Percentiles rank a stretch among this genome's conserved stretches.
These are phyloP conservation scores for Sarocladiaceae sp. DNA, from an alignment of 2,329 filamentous ascomycete genomes.

Conservation along the genomic window DNA sequence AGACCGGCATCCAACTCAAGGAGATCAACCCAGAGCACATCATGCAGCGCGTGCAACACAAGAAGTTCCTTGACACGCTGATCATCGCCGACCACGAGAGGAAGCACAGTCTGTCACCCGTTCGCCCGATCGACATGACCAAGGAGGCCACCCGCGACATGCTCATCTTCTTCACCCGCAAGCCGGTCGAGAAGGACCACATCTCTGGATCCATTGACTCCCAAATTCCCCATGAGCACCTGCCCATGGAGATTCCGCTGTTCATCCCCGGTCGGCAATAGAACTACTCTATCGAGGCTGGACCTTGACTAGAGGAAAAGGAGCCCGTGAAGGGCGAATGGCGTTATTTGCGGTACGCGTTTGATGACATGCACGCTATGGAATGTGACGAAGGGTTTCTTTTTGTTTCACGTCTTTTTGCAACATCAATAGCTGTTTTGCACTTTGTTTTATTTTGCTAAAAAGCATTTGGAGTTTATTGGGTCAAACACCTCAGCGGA, in stretches of 20 bases:
- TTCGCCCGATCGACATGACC: constrained; percentile 17
- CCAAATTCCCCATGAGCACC: constrained; percentile 16
- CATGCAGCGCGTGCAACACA: constrained; percentile 19
- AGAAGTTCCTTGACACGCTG: constrained; percentile 21
- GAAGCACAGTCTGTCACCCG: constrained; percentile 21
- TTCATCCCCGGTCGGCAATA: constrained; percentile 14
- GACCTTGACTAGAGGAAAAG: too few species aligned
- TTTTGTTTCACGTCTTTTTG: too few species aligned
- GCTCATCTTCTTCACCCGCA: constrained; percentile 23
- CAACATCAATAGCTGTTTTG: too few species aligned
- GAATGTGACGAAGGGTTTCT: too few species aligned
- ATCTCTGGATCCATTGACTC: constrained; percentile 20
- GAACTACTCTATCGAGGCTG: too few species aligned
- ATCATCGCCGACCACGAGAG: constrained; percentile 21
- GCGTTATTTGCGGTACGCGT: too few species aligned
- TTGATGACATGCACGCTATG: too few species aligned
- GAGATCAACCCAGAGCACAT: constrained; percentile 17
- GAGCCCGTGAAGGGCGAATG: too few species aligned
- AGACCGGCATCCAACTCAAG: constrained; percentile 17
- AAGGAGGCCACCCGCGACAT: constrained; percentile 21
- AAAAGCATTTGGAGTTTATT: too few species aligned
- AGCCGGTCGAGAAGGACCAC: constrained; percentile 18
- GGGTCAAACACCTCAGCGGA: too few species aligned
- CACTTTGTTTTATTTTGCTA: too few species aligned
- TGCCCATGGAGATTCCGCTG: constrained; percentile 21